These are phyloP conservation scores for Coniochaeta sp. DNA, from an alignment of 2,329 filamentous ascomycete species.

Conservation along the genomic window DNA sequence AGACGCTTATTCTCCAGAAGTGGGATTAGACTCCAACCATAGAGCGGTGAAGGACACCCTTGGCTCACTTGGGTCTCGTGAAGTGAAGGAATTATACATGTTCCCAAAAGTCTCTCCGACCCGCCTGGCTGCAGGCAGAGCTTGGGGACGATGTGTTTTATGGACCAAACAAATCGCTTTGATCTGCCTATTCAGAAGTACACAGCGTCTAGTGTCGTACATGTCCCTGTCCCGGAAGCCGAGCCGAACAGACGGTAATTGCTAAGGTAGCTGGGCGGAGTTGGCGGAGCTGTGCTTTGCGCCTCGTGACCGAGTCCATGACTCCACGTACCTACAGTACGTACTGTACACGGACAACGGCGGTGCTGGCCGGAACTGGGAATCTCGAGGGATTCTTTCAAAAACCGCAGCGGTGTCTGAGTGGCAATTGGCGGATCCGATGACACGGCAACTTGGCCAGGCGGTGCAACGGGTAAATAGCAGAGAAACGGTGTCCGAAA, in stretches of 20 bases:
- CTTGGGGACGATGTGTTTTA: background rate
- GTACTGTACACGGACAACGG: no score
- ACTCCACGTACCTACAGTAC: background rate
- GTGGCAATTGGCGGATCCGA: background rate
- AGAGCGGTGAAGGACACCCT: background rate
- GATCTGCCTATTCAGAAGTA: background rate
- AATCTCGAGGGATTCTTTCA: background rate
- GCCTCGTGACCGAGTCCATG: slow-evolving; percentile 4
- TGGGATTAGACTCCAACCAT: background rate
- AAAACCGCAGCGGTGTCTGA: background rate
- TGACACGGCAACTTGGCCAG: background rate
- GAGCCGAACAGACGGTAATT: slow-evolving; percentile 9
- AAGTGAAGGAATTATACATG: background rate
- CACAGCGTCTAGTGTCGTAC: no score
- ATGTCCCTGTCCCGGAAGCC: slow-evolving; percentile 9
- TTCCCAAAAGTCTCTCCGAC: background rate
- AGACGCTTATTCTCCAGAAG: no score
- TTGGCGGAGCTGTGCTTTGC: slow-evolving; percentile 6
- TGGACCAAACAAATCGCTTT: background rate
- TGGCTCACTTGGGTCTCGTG: background rate
- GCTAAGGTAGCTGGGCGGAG: background rate
- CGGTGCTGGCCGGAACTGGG: background rate
- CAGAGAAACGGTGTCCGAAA: background rate
- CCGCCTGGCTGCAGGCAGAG: background rate
- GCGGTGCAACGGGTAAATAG: background rate